These are phyloP conservation scores for Yamadazyma mexicana DNA, from an alignment of 1,139 yeast genomes.

Conservation along the genomic window DNA sequence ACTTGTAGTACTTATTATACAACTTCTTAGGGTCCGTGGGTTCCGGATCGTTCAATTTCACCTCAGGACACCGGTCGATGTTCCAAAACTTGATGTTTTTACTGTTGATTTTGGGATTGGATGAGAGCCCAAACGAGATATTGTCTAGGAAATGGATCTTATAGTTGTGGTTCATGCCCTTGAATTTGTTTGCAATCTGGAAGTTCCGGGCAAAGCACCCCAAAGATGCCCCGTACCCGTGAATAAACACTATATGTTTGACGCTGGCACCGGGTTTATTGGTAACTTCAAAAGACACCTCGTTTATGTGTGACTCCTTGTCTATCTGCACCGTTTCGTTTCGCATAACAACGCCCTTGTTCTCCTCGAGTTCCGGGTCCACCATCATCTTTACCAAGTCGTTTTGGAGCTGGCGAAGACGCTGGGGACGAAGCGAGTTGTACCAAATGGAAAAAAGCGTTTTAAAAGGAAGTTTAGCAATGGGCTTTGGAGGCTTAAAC, in stretches of 20 bases:
- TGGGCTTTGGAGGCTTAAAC: constrained; percentile 4
- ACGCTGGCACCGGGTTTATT: constrained; percentile 22
- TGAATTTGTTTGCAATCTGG: constrained; percentile 42
- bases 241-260: constrained; percentile 65
- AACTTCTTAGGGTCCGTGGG: constrained; percentile 31
- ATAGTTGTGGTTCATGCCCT: constrained; percentile 41
- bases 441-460: constrained; percentile 25
- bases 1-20: constrained; percentile 43
- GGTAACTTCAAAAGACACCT: constrained; percentile 32
- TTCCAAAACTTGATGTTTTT: constrained; percentile 16
- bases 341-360: constrained; percentile 21
- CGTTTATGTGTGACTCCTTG: constrained; percentile 32
- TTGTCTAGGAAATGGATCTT: constrained; percentile 76
- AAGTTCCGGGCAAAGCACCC: constrained; percentile 85
- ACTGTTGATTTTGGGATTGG: constrained; percentile 52
- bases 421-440: constrained; percentile 27
- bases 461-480: constrained; percentile 9
- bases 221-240: constrained; percentile 90
- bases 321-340: constrained; percentile 27
- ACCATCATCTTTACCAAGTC: constrained; percentile 39
- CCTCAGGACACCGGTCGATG: constrained; percentile 29
- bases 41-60: constrained; percentile 29
- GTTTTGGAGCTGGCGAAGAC: constrained; percentile 33
- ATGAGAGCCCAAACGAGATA: constrained; percentile 81
- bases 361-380: constrained; percentile 22